A percentile compares a stretch with the other conserved stretches of the same genome.
Evolutionary conservation across 2,329 filamentous ascomycete genomes (phyloP).

Genomic region (Neofusicoccum cordaticola): DNA sequence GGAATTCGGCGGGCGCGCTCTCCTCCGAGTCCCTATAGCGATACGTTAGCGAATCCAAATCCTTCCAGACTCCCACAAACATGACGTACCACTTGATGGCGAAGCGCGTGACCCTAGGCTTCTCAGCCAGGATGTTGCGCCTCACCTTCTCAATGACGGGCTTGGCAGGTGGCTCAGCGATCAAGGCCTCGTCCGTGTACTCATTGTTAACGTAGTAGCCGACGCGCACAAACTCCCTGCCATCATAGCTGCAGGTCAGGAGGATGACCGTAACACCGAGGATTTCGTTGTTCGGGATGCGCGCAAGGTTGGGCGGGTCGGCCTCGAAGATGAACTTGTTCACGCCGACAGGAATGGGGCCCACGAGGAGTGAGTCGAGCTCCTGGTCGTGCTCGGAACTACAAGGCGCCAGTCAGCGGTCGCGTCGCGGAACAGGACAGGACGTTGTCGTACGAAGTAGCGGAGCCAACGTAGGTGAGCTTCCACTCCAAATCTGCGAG

Average conservation of each 20-base stretch:
- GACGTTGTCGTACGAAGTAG: conserved; percentile 72
- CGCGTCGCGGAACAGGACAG: conserved; percentile 15
- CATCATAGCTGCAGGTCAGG: conserved; percentile 93
- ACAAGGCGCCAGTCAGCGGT: conserved; percentile 21
- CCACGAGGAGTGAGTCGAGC: conserved; percentile 92
- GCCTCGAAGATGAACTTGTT: conserved; percentile 99
- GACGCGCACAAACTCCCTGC: conserved; percentile 93
- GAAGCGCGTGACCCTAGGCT: conserved; percentile 94
- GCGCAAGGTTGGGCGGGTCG: conserved; percentile 82
- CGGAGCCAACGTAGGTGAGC: conserved; percentile 96
- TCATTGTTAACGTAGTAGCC: conserved; percentile 99
- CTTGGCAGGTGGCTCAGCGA: conserved; percentile 84
- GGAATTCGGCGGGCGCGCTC: conserved; percentile 91
- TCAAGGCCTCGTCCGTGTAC: conserved; percentile 88
- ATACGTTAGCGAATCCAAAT: not conserved
- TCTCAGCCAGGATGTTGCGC: conserved; percentile 91
- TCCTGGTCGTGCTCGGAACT: conserved; percentile 98
- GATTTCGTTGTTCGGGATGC: conserved; percentile 92
- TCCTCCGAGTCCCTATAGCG: conserved; percentile 86
- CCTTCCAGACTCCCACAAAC: not conserved
- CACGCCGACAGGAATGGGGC: conserved; percentile 93
- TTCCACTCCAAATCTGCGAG: conserved; percentile 93
- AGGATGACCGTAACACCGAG: conserved; percentile 96
- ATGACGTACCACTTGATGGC: conserved; percentile 89
- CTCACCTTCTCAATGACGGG: conserved; percentile 88